phyloP scores from a whole-genome alignment of 257 asterid genomes.

The Solanum tarijense region DNA sequence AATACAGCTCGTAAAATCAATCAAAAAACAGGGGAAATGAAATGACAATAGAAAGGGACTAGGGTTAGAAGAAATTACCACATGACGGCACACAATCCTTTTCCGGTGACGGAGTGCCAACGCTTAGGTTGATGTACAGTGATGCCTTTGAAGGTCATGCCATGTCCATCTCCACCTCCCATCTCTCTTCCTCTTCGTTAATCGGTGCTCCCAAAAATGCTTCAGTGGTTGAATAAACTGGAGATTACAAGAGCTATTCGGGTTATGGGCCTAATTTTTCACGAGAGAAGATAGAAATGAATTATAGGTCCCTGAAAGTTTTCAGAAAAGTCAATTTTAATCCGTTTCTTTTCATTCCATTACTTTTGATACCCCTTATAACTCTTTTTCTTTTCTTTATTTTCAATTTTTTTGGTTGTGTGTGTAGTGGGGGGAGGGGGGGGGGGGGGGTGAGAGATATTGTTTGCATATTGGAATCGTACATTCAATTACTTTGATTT shows the following conservation, averaged over 20 bases:
- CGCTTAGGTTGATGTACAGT: constrained; percentile 77
- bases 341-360: background rate
- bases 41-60: background rate
- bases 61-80: constrained; percentile 33
- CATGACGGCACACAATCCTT: constrained; percentile 91
- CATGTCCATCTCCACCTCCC: constrained; percentile 57
- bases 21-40: background rate
- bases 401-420: too few species aligned
- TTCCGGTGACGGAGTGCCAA: constrained; percentile 88
- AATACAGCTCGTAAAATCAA: background rate
- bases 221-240: background rate
- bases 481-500: background rate
- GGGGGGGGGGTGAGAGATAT: rapidly evolving
- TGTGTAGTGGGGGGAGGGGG: rapidly evolving
- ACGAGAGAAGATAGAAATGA: background rate
- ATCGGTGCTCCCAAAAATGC: background rate
- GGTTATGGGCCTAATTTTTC: background rate
- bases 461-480: background rate
- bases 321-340: background rate
- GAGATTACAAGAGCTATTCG: background rate
- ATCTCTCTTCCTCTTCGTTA: constrained; percentile 10
- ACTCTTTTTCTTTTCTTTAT: background rate
- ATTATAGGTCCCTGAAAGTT: background rate
- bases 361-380: background rate
- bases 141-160: constrained; percentile 68